phyloP scores from a whole-genome alignment of 2,329 filamentous ascomycete genomes.

The Paecilomyces dactylethromorphus region DNA sequence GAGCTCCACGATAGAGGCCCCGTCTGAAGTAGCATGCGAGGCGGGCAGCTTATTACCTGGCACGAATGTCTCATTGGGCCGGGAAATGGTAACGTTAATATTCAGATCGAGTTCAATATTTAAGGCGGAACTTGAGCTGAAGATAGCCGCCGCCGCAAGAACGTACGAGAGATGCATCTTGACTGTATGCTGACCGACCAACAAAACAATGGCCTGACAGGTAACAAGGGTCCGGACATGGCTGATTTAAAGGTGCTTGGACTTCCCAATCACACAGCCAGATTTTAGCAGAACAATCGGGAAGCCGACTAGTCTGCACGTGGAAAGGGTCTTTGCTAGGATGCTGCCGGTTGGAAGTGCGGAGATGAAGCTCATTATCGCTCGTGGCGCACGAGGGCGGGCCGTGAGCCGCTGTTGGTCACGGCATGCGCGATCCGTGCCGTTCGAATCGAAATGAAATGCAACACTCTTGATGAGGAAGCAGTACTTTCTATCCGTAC shows the following conservation, averaged over 20 bases:
- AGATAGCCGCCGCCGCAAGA: slow-evolving; percentile 4
- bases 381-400: slow-evolving; percentile 1
- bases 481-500: background rate
- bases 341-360: background rate
- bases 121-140: slow-evolving; percentile 4
- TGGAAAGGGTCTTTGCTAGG: background rate
- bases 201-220: background rate
- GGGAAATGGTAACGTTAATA: slow-evolving; percentile 11
- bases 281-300: background rate
- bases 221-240: background rate
- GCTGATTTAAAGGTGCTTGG: background rate
- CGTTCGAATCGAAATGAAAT: background rate
- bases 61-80: slow-evolving; percentile 14
- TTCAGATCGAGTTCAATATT: too few relatives aligned
- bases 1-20: slow-evolving; percentile 25
- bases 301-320: background rate
- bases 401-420: slow-evolving; percentile 2
- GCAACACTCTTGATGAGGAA: background rate
- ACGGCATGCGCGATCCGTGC: background rate
- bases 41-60: slow-evolving; percentile 13
- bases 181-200: background rate
- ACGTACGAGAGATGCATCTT: slow-evolving; percentile 10
- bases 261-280: background rate
- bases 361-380: background rate
- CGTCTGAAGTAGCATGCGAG: slow-evolving; percentile 15